Conservation (phyloP, 768 basidiomycete species). For the Pleurotus eryngii region DNA sequence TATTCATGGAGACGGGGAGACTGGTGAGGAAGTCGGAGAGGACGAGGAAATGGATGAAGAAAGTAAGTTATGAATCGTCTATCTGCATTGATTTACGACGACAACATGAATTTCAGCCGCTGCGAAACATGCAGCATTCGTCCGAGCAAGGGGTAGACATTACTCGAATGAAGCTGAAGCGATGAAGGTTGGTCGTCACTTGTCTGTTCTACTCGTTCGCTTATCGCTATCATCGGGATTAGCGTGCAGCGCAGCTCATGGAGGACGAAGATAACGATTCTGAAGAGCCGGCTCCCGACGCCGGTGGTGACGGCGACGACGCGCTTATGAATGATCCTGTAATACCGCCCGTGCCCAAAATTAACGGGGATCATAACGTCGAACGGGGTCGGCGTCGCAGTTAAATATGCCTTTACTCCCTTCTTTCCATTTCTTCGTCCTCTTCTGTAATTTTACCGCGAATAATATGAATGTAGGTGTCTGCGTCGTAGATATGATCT, state of each 20-base stretch:
- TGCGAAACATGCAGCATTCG: constrained; percentile 78
- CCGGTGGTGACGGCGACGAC: constrained; percentile 21
- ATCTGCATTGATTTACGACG: constrained; percentile 1
- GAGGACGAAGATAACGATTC: constrained; percentile 61
- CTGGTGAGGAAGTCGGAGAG: constrained; percentile 67
- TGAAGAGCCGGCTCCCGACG: constrained; percentile 17
- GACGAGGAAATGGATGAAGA: constrained; percentile 90
- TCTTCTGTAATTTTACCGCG: too few relatives aligned
- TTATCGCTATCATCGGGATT: neutral
- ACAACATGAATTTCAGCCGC: constrained; percentile 47
- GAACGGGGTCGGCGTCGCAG: constrained; percentile 3
- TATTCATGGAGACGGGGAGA: constrained; percentile 42
- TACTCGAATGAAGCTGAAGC: constrained; percentile 92
- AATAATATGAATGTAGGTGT: too few relatives aligned
- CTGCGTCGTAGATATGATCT: too few relatives aligned
- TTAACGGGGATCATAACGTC: constrained; percentile 6
- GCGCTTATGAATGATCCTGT: constrained; percentile 21
- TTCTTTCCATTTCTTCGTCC: too few relatives aligned
- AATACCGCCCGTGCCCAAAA: constrained; percentile 9
- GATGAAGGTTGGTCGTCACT: constrained; percentile 67
- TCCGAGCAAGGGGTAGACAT: constrained; percentile 77
- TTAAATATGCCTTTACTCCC: neutral
- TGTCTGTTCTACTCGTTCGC: neutral
- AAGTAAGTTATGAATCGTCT: constrained; percentile 41
- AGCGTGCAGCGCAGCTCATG: constrained; percentile 66